Evolutionary conservation across 2,329 filamentous ascomycete species (phyloP), one percentile per base, ranked within the genome.

Genomic region (Fusarium verrucosum): DNA sequence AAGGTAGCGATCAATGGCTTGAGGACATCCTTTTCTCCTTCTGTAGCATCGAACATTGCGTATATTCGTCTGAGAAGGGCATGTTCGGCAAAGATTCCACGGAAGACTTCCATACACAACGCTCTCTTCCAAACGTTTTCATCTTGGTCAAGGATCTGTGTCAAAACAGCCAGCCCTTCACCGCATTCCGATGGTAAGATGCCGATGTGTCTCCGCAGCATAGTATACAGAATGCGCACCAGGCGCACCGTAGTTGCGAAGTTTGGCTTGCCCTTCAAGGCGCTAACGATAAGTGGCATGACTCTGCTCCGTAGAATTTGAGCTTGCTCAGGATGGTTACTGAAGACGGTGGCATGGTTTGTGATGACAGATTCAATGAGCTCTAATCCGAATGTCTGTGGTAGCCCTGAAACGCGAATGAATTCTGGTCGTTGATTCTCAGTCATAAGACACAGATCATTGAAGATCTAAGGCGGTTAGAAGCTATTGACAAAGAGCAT

Each of bases 291-390:
- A 62, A 96, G 87, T 4, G 94, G 94, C 85, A 97, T 91, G 3
- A 97, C 86, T 44, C 90, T 85, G 5, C 85, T 82, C 23, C 91
- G 88, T 33, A 98, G 82, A 33, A 96, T 87, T 65, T 94, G 85
- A 7, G 90, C 86, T 75, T 96, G 91, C 72, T 97, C 94, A 1
- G 87, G 83, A 72, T 97, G 93, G 4, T 83, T 82, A 17, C 88
- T 81, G 75, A 98, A 95, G 25, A 96, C 87, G 47, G 84, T 82
- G n/a, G 89, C 86, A 79, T 97, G 92, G 70, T 94, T 96, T 22
- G 90, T 89, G 58, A 99, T 81, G 49, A 97, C 88, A 1, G 92
- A 94, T 77, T 97, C 94, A 69, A 99, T 92, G 51, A 98, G 83
- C 74, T 99, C 95, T 2, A 99, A 80, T 7, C 93, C 92, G 69